Evolutionary conservation across 306 rosid species (phyloP), one percentile per base, ranked within the genome.

Genomic region (Vigna angularis): DNA sequence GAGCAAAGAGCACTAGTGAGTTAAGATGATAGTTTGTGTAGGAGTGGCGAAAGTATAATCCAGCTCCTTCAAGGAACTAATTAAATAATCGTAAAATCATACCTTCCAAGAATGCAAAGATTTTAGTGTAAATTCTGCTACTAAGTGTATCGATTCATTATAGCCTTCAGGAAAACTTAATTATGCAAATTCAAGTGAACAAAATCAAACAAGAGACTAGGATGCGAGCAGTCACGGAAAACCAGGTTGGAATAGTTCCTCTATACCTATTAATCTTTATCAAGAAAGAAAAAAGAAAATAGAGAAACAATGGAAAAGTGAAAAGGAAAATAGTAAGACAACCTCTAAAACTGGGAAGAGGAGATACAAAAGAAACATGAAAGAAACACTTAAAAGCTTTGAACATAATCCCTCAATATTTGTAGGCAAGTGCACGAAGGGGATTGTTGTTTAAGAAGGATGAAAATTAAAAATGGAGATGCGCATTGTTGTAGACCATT

Each of bases 41-140:
- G 72, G 74, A 77, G 88, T 76, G 81, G 66, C 84, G 74, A 77
- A 67, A 82, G 47, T 34, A 66, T 9, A 55, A 53, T 74, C 51
- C 48, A 58, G 16, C 42, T 70, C 17, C 73, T 36, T 56, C 48
- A 24, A 3, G 59, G 67, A 70, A 78, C 55, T 52, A 34, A 58
- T 22, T 28, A 45, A 78, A 48, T 38, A 42, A 73, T 75, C 38
- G 57, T 17, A 51, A 58, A 80, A 58, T 66, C 72, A 67, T 84
- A 93, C 98, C 98, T 93, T 89, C 98, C 98, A 94, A 61, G 98
- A 94, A 58, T 94, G 96, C 86, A 94, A 83, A 72, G 98, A 94
- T 88, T 94, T 90, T 67, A 94, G 85, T 15, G 98, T 94, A 82
- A 94, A 94, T 74, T 92, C 98, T 4, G 98, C 96, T 55, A 94